Evolutionary conservation across 768 basidiomycete species (phyloP).

Genomic region (Galerina marginata): DNA sequence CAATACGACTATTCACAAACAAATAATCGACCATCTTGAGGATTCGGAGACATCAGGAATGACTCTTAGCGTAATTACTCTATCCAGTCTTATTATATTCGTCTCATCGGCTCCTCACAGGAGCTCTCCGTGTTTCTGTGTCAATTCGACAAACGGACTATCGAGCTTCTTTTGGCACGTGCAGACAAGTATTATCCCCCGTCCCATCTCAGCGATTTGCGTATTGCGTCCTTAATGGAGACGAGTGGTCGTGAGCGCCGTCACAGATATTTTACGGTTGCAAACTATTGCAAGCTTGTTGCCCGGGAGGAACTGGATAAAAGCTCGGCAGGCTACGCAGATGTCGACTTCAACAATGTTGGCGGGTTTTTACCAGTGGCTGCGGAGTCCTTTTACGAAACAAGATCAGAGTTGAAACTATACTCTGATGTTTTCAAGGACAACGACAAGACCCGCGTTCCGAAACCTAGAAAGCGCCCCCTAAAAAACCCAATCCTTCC

Average conservation of each 20-base stretch:
- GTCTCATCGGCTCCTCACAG: slow-evolving; percentile 37
- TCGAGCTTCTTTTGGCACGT: slow-evolving; percentile 80
- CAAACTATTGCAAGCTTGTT: slow-evolving; percentile 69
- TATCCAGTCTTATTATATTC: not conserved
- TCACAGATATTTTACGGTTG: slow-evolving; percentile 80
- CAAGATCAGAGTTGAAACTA: slow-evolving; percentile 41
- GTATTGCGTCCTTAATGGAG: slow-evolving; percentile 77
- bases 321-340: slow-evolving; percentile 43
- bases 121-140: slow-evolving; percentile 66
- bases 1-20: slow-evolving; percentile 76
- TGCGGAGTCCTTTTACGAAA: slow-evolving; percentile 60
- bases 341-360: slow-evolving; percentile 52
- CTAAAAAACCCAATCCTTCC: slow-evolving; percentile 54
- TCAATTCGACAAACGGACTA: slow-evolving; percentile 79
- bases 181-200: slow-evolving; percentile 71
- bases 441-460: slow-evolving; percentile 27
- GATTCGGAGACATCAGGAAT: slow-evolving; percentile 70
- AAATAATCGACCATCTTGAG: slow-evolving; percentile 76
- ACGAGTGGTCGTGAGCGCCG: slow-evolving; percentile 86
- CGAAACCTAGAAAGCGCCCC: slow-evolving; percentile 40
- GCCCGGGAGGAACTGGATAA: slow-evolving; percentile 69
- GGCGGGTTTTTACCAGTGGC: slow-evolving; percentile 59
- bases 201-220: slow-evolving; percentile 72
- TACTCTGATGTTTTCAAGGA: slow-evolving; percentile 59
- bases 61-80: slow-evolving; percentile 64